Percentiles rank a stretch among this genome's conserved stretches.
These are phyloP conservation scores for Penicillium waksmanii DNA, from an alignment of 495 filamentous ascomycete species.

Conservation along the genomic window DNA sequence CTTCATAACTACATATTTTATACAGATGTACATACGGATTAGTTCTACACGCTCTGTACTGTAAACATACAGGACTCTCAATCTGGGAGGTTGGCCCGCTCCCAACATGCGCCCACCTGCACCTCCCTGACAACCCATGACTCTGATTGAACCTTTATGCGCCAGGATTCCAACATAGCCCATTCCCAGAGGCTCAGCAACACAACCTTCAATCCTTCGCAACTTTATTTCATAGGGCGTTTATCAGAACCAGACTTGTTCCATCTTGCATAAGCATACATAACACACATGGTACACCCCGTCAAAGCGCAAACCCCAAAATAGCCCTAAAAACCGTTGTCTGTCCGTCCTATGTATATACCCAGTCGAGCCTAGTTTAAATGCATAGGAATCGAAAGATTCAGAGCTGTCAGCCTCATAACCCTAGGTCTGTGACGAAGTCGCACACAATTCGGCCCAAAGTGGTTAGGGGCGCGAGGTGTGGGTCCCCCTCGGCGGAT, in stretches of 20 bases:
- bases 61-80: too few relatives aligned
- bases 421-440: background rate
- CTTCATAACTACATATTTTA: too few relatives aligned
- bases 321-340: background rate
- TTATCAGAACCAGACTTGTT: background rate
- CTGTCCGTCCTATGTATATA: background rate
- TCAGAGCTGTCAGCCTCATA: slow-evolving; percentile 16
- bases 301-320: background rate
- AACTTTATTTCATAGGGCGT: slow-evolving; percentile 13
- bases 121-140: background rate
- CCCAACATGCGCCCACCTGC: background rate
- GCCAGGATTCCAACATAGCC: slow-evolving; percentile 7
- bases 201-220: slow-evolving; percentile 15
- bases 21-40: too few relatives aligned
- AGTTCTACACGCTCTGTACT: too few relatives aligned
- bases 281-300: too few relatives aligned
- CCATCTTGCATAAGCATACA: background rate
- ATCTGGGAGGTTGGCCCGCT: background rate
- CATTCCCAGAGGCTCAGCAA: background rate
- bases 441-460: slow-evolving; percentile 11
- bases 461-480: slow-evolving; percentile 9
- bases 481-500: slow-evolving; percentile 3
- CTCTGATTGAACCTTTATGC: background rate
- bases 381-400: background rate
- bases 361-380: background rate